Conservation (phyloP, 2,329 filamentous ascomycete genomes). For the Aspergillus ruber region DNA sequence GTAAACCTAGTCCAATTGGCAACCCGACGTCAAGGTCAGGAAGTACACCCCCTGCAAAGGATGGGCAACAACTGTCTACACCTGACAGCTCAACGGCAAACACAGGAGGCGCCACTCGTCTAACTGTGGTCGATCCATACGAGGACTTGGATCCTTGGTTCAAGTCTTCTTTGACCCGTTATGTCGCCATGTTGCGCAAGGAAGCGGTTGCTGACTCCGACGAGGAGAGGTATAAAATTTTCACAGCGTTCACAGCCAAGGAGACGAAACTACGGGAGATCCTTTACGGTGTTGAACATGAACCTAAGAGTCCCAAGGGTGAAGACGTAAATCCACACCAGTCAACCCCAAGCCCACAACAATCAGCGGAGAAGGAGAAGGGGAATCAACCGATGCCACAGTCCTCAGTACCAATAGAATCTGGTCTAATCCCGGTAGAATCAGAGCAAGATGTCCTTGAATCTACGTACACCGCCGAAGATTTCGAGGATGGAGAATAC, state of each 20-base stretch:
- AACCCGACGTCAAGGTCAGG: conserved; percentile 6
- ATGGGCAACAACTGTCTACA: neutral
- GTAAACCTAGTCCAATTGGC: conserved; percentile 9
- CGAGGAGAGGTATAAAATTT: conserved; percentile 48
- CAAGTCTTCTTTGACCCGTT: conserved; percentile 49
- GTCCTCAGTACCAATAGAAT: conserved; percentile 16
- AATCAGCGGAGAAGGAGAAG: conserved; percentile 6
- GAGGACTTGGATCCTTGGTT: conserved; percentile 53
- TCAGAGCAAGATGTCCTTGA: conserved; percentile 13
- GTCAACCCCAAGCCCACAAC: conserved; percentile 6
- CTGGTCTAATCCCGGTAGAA: conserved; percentile 30
- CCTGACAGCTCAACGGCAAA: neutral
- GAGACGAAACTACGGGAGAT: conserved; percentile 44
- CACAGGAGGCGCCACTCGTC: conserved; percentile 6
- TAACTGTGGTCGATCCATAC: conserved; percentile 37
- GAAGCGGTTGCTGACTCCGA: conserved; percentile 45
- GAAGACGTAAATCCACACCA: conserved; percentile 7
- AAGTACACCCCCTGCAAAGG: conserved; percentile 2
- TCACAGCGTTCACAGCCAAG: conserved; percentile 45
- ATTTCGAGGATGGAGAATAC: conserved; percentile 35
- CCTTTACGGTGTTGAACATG: conserved; percentile 44
- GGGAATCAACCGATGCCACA: conserved; percentile 3
- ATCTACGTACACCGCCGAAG: conserved; percentile 8
- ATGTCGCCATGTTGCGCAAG: conserved; percentile 48
- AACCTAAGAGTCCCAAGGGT: conserved; percentile 16